Evolutionary conservation across 2,329 filamentous ascomycete genomes (phyloP).

Genomic region (Teratosphaeria nubilosa): DNA sequence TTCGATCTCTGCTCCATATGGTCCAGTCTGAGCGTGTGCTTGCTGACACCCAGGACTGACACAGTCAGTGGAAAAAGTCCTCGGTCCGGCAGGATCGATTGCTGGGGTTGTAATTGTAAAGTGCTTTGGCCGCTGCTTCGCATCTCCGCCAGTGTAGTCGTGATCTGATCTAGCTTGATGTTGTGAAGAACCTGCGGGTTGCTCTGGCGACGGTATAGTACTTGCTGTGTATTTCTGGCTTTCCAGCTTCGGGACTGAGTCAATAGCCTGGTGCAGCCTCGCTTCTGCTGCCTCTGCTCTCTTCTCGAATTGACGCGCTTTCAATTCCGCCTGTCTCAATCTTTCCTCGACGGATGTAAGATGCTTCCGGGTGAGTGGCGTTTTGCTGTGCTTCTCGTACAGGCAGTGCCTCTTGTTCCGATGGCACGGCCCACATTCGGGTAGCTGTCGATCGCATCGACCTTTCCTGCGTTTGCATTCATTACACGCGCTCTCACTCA

Average conservation of each 20-base stretch:
- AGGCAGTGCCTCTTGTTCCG: conserved; percentile 38
- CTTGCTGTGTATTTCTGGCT: not conserved
- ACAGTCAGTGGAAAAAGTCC: not conserved
- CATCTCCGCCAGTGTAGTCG: not conserved
- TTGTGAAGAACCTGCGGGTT: not conserved
- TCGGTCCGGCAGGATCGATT: not conserved
- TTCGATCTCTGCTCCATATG: not conserved
- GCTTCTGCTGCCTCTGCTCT: conserved; percentile 14
- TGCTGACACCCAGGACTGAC: conserved; percentile 5
- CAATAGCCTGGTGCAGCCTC: conserved; percentile 5
- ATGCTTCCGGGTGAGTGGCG: conserved; percentile 39
- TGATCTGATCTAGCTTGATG: not conserved
- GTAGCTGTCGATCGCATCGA: conserved; percentile 24
- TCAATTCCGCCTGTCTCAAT: conserved; percentile 23
- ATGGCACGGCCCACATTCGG: conserved; percentile 30
- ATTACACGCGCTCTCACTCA: conserved; percentile 16
- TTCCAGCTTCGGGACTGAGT: not conserved
- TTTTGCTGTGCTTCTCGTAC: conserved; percentile 40
- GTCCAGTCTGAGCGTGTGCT: not conserved
- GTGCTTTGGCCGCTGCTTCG: not conserved
- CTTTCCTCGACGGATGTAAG: conserved; percentile 37
- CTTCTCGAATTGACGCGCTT: conserved; percentile 11
- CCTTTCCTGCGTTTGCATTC: conserved; percentile 20
- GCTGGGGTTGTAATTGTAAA: not conserved
- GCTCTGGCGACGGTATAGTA: conserved; percentile 1